Base-by-base conservation (phyloP, 805 yeast species). In the Naumovozyma castellii region DNA sequence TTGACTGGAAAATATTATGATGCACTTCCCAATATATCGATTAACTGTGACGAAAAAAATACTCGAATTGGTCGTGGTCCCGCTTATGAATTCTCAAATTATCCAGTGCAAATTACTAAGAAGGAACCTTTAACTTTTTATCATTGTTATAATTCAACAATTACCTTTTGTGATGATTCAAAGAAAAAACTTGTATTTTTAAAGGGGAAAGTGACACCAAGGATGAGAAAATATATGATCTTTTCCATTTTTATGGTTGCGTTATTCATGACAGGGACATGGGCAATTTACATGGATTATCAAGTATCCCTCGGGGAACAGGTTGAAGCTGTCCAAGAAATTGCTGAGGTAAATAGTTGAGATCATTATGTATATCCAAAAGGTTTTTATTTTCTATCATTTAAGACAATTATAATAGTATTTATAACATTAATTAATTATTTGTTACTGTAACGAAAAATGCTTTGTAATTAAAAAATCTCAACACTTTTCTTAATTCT, bases 401-500 rank as follows among this genome's bases (percentile, higher is more conserved):
- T 10, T 22, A 22, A 22, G 10, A 10, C 6, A 22, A 22, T 6
- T 22, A 22, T 22, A 6, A 22, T 22, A 22, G 10, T 22, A 22
- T 22, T 6, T 22, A 6, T 6, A 22, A 22, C 9, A 6, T 22
- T 22, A 22, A n/a, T n/a, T n/a, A n/a, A n/a, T n/a, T n/a, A n/a
- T n/a, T n/a, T n/a, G n/a, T n/a, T n/a, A n/a, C n/a, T n/a, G n/a
- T n/a, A n/a, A n/a, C n/a, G n/a, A n/a, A n/a, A n/a, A n/a, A n/a
- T n/a, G 27, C 27, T 22, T 6, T 22, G 27, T 22, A 22, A n/a
- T n/a, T n/a, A n/a, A n/a, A n/a, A n/a, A n/a, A n/a, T n/a, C n/a
- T n/a, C n/a, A n/a, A n/a, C n/a, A n/a, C n/a, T n/a, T 25, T 13
- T 10, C 18, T 46, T 45, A 57, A 19, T 50, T 53, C 40, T 51